Conservation (phyloP, 495 filamentous ascomycete genomes). For the Aspergillus coremiiformis region DNA sequence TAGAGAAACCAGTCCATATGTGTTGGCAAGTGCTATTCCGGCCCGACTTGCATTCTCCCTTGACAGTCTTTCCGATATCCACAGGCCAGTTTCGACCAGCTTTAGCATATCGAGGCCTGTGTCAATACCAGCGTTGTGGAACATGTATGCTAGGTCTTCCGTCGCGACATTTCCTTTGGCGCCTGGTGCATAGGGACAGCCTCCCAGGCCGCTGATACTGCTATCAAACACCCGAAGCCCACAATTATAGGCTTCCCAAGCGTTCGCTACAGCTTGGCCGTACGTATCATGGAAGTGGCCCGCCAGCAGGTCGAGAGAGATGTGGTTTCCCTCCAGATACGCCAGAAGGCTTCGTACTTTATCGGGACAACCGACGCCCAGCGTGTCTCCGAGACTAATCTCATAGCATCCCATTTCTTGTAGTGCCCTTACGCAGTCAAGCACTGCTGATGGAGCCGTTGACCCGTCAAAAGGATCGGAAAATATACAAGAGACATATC, state of each 20-base stretch:
- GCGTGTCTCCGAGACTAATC: conserved; percentile 39
- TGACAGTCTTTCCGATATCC: conserved; percentile 31
- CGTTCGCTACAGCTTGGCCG: conserved; percentile 37
- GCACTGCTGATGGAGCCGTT: conserved; percentile 23
- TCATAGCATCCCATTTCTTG: conserved; percentile 38
- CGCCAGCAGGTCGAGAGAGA: conserved; percentile 27
- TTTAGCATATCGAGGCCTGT: conserved; percentile 33
- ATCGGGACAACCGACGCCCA: conserved; percentile 31
- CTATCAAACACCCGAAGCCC: conserved; percentile 40
- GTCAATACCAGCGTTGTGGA: conserved; percentile 30
- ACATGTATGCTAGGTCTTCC: conserved; percentile 37
- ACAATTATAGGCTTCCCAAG: conserved; percentile 33
- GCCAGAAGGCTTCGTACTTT: conserved; percentile 23
- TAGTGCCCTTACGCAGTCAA: conserved; percentile 24
- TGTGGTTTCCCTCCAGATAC: conserved; percentile 18
- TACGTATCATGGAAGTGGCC: conserved; percentile 46
- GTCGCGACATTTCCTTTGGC: conserved; percentile 41
- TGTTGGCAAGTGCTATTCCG: conserved; percentile 22
- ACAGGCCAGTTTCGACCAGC: conserved; percentile 27
- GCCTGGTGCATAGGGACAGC: conserved; percentile 42
- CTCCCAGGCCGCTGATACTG: conserved; percentile 38
- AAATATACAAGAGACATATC: conserved; percentile 42
- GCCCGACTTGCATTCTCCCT: conserved; percentile 25
- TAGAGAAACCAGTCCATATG: not conserved
- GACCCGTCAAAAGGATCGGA: conserved; percentile 33